phyloP scores from a whole-genome alignment of 164 flowering plant species.

The Vitis amurensis region DNA sequence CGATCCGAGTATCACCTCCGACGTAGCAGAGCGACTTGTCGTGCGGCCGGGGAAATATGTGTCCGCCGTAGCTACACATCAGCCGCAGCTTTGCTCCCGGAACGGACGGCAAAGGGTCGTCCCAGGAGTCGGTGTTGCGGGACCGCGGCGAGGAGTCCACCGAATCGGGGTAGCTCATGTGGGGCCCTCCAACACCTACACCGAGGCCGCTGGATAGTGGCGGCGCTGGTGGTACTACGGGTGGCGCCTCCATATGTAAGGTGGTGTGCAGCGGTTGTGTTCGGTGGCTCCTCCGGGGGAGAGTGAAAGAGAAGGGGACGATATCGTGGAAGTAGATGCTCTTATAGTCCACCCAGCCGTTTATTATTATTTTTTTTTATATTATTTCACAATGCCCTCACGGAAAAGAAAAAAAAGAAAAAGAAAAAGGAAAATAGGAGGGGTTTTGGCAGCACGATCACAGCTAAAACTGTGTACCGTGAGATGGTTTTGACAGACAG shows the following conservation, averaged over 20 bases:
- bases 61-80: constrained; percentile 96
- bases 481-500: constrained; percentile 1
- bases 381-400: neutral
- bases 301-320: constrained; percentile 8
- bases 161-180: constrained; percentile 46
- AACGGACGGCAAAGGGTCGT: constrained; percentile 28
- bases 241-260: constrained; percentile 28
- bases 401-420: too few species aligned
- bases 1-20: constrained; percentile 89
- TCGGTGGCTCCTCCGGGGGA: neutral
- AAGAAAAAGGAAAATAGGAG: too few species aligned
- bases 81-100: constrained; percentile 60
- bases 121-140: constrained; percentile 55
- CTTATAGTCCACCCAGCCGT: constrained; percentile 13
- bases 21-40: constrained; percentile 84
- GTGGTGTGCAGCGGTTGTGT: neutral
- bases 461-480: neutral
- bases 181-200: constrained; percentile 3
- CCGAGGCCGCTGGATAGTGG: constrained; percentile 9
- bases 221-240: constrained; percentile 2
- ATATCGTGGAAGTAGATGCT: constrained; percentile 3
- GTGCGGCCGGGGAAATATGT: constrained; percentile 87
- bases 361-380: neutral
- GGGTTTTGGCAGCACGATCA: too few species aligned
- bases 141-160: constrained; percentile 64